phyloP scores from a whole-genome alignment of 2,329 filamentous ascomycete species.

The Trichoderma harzianum region DNA sequence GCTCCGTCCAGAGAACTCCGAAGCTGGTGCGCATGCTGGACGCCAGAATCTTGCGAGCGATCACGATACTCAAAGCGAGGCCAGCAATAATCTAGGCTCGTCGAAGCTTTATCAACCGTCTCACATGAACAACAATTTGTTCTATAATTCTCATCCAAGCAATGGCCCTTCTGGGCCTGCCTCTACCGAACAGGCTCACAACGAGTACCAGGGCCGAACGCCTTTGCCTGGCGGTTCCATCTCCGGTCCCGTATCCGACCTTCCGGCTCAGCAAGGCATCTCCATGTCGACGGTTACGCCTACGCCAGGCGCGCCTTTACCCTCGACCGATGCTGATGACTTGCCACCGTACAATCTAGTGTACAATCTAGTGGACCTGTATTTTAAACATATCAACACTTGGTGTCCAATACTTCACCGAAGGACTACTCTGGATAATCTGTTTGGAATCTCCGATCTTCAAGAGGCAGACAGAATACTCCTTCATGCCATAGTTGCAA shows the following conservation, averaged over 20 bases:
- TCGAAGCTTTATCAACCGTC: conserved; percentile 50
- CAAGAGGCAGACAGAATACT: conserved; percentile 81
- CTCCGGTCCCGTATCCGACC: conserved; percentile 42
- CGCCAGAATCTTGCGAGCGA: conserved; percentile 52
- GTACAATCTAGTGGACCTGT: conserved; percentile 70
- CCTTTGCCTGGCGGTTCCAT: neutral
- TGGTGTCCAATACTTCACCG: conserved; percentile 91
- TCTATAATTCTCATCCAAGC: conserved; percentile 23
- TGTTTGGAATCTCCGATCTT: conserved; percentile 73
- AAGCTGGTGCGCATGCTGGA: conserved; percentile 47
- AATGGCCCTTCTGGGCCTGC: neutral
- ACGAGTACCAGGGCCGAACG: neutral
- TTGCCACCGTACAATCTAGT: conserved; percentile 72
- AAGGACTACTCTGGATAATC: conserved; percentile 72
- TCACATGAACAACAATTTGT: conserved; percentile 53
- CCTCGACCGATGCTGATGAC: conserved; percentile 57
- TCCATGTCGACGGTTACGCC: conserved; percentile 55
- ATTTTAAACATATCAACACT: conserved; percentile 76
- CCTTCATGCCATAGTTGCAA: conserved; percentile 84
- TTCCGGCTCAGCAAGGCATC: conserved; percentile 42
- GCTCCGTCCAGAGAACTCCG: conserved; percentile 31
- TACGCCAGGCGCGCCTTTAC: conserved; percentile 39
- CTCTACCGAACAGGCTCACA: neutral
- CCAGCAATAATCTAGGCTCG: conserved; percentile 45
- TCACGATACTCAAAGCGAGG: conserved; percentile 53